phyloP scores from a whole-genome alignment of 2,329 filamentous ascomycete species.

The Coniella vitis region DNA sequence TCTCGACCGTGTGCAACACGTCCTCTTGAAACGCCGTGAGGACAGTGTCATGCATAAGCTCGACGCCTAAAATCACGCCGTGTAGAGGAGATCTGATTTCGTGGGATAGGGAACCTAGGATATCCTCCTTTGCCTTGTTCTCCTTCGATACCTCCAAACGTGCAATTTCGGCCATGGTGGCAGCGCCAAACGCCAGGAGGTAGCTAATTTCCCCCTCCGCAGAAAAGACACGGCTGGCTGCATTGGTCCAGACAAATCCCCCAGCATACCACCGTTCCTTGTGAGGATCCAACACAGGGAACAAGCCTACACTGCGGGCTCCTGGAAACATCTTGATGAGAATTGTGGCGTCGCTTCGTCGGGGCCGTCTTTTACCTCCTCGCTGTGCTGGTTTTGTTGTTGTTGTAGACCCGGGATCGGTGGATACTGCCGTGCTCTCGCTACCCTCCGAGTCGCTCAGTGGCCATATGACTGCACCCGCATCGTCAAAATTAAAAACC shows the following conservation, averaged over 20 bases:
- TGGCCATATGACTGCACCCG: background rate
- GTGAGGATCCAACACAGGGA: conserved; percentile 40
- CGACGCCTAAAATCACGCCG: conserved; percentile 46
- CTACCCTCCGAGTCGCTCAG: conserved; percentile 1
- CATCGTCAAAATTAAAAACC: conserved; percentile 35
- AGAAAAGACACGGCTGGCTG: conserved; percentile 11
- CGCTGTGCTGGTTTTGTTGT: background rate
- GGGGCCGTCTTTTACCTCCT: background rate
- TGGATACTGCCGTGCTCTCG: background rate
- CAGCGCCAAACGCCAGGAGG: conserved; percentile 41
- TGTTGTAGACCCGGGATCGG: background rate
- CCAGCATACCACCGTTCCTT: conserved; percentile 16
- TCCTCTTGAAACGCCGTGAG: conserved; percentile 34
- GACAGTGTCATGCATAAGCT: conserved; percentile 34
- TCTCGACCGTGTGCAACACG: conserved; percentile 40
- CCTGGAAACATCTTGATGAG: conserved; percentile 27
- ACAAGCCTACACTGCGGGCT: conserved; percentile 38
- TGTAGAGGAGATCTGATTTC: conserved; percentile 51
- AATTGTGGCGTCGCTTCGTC: background rate
- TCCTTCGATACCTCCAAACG: conserved; percentile 35
- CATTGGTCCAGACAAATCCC: conserved; percentile 8
- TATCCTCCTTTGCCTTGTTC: conserved; percentile 31
- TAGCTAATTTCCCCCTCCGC: conserved; percentile 35
- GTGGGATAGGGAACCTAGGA: conserved; percentile 51
- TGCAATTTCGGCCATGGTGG: conserved; percentile 49